These are phyloP conservation scores for Adiantum capillusveneris DNA, from an alignment of 75 land plant genomes.

Conservation along the genomic window DNA sequence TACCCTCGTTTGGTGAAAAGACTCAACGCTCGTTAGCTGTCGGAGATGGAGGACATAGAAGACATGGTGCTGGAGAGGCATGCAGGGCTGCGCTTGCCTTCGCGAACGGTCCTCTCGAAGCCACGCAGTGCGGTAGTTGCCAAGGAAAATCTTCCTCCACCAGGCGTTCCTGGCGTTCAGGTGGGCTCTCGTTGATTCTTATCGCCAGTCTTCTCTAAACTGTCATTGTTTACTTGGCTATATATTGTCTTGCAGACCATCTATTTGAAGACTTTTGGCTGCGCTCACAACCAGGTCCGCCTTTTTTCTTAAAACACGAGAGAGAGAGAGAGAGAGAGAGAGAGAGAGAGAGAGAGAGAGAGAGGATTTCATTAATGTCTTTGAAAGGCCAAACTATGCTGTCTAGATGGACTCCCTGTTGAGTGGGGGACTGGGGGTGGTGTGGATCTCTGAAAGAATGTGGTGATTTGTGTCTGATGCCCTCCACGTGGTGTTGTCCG, in stretches of 20 bases:
- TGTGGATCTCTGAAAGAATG: too few relatives aligned
- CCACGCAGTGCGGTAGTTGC: constrained; percentile 1
- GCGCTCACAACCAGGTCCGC: constrained; percentile 83
- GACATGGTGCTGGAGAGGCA: constrained; percentile 48
- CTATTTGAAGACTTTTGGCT: constrained; percentile 87
- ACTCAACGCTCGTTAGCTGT: too few relatives aligned
- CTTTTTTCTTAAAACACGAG: constrained; percentile 1
- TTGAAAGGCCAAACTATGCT: background rate
- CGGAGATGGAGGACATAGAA: constrained; percentile 82
- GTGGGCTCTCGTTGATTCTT: constrained; percentile 10
- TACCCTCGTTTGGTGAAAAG: too few relatives aligned
- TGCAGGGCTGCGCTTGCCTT: constrained; percentile 44
- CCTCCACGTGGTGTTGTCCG: too few relatives aligned
- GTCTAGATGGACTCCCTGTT: background rate
- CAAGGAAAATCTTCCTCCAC: background rate
- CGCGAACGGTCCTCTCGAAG: background rate
- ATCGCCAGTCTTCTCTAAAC: background rate
- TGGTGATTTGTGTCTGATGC: too few relatives aligned
- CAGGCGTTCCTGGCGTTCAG: constrained; percentile 59
- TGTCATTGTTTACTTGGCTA: too few relatives aligned
- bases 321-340: background rate
- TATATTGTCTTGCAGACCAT: constrained; percentile 52
- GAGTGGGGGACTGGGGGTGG: too few relatives aligned
- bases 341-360: background rate
- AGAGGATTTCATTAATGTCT: background rate